phyloP scores from a whole-genome alignment of 1,284 basidiomycete species.

The Malassezia sp. region DNA sequence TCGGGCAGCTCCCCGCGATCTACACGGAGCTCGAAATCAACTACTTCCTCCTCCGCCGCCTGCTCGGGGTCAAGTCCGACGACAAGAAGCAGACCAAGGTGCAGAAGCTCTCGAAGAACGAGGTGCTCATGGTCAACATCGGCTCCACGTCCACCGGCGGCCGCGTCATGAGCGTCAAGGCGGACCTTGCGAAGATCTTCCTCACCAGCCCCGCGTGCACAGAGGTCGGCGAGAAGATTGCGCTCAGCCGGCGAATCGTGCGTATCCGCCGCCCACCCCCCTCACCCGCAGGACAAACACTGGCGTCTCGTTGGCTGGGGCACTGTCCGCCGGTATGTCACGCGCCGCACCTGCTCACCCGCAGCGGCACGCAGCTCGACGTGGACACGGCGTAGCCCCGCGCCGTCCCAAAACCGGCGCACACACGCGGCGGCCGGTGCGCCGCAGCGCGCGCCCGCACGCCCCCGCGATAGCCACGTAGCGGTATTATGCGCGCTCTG shows the following conservation, averaged over 20 bases:
- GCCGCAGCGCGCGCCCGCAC: too few species aligned
- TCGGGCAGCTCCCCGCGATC: constrained; percentile 83
- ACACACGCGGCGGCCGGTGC: too few species aligned
- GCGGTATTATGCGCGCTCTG: neutral
- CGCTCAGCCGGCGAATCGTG: constrained; percentile 38
- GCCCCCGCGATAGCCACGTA: too few species aligned
- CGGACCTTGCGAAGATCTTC: constrained; percentile 45
- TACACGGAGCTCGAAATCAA: constrained; percentile 85
- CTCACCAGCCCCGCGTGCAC: constrained; percentile 44
- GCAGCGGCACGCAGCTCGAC: constrained; percentile 39
- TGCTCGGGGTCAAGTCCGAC: constrained; percentile 95
- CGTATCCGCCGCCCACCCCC: too few species aligned
- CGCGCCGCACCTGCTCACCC: too few species aligned
- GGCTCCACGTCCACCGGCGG: constrained; percentile 45
- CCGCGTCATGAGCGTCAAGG: constrained; percentile 40
- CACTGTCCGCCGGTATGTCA: constrained; percentile 32
- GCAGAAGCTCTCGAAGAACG: constrained; percentile 79
- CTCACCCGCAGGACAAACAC: too few species aligned
- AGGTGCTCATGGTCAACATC: constrained; percentile 59
- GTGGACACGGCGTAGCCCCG: constrained; percentile 21
- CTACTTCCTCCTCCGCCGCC: constrained; percentile 55
- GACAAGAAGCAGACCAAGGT: constrained; percentile 94
- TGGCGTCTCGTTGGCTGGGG: constrained; percentile 59
- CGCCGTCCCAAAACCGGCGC: neutral
- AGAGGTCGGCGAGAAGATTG: constrained; percentile 46